Base-by-base conservation (phyloP, 2,329 filamentous ascomycete genomes). In the Leptosphaerulina australis region DNA sequence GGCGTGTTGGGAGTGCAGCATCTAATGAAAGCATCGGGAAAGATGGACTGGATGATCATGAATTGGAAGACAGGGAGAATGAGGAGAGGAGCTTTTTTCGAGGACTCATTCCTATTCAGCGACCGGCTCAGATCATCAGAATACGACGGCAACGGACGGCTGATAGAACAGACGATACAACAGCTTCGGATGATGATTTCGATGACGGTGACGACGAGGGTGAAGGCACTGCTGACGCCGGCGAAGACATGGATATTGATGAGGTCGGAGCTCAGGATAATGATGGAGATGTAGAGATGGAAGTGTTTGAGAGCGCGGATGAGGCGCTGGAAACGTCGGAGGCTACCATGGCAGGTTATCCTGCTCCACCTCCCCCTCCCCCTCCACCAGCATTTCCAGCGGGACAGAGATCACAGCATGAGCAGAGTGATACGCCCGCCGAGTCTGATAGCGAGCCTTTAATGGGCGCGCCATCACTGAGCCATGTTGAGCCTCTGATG, bases 1-100 rank as follows among this genome's bases (percentile, higher is more conserved):
- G 94, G 94, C 84, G 86, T 24, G 84, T 88, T 58, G 94, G 94
- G 5, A 97, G 94, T 67, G 82, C 84, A 47, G 94, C 88, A 5
- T 87, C 82, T 34, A 93, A 97, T 69, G 87, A 85, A 15, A 82
- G 84, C 55, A 86, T 94, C 55, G 91, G 90, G 11, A 83, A 85
- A 67, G 83, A 87, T 58, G 90, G 90, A 8, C 86, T 96, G 18
- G 88, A 94, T 67, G 91, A 96, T 64, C 90, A 95, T 62, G 85
- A 89, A 58, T 77, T 78, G 35, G 79, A 88, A 33, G 85, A 88
- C 58, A 58, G 74, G 59, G 64, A 71, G 67, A 76, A 44, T 61
- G 77, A 53, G 68, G 60, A 65, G 39, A 58, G 61, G 30, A 60
- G 60, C 21, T 67, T 67, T 41, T 63, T 65, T 21, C 56, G 59